Evolutionary conservation across 129 eudicot genomes (phyloP).

Genomic region (Saussurea involucrata): DNA sequence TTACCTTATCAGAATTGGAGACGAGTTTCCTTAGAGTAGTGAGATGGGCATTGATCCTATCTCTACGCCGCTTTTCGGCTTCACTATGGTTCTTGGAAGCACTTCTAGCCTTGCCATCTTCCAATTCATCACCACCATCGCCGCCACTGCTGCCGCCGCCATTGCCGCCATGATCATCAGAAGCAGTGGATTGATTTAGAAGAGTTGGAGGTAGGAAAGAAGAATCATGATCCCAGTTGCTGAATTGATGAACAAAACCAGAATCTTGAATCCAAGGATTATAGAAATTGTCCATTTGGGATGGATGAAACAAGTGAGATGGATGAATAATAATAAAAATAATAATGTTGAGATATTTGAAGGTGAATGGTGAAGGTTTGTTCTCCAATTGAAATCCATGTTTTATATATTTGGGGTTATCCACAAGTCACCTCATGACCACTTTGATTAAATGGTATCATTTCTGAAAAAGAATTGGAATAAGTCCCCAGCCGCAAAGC

Average conservation of each 20-base stretch:
- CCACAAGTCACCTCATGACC: conserved; percentile 48
- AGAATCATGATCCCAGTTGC: not conserved
- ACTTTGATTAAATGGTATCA: conserved; percentile 30
- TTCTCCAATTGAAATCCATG: conserved; percentile 40
- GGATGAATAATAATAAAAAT: not conserved
- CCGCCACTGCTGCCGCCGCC: conserved; percentile 1
- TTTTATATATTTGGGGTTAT: conserved; percentile 26
- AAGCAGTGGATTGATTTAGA: conserved; percentile 13
- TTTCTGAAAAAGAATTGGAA: conserved; percentile 1
- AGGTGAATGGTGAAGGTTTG: conserved; percentile 32
- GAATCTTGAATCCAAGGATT: conserved; percentile 25
- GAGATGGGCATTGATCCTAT: conserved; percentile 86
- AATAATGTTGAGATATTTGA: conserved; percentile 12
- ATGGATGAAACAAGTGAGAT: conserved; percentile 5
- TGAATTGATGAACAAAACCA: not conserved
- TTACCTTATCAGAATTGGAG: conserved; percentile 78
- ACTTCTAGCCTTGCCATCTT: conserved; percentile 25
- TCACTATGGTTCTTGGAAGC: conserved; percentile 89
- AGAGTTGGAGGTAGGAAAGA: conserved; percentile 10
- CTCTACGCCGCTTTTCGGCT: conserved; percentile 92
- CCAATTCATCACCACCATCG: conserved; percentile 22
- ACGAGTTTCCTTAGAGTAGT: conserved; percentile 67
- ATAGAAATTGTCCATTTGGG: conserved; percentile 38
- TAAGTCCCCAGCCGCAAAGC: conserved; percentile 41
- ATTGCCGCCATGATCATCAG: conserved; percentile 9